Evolutionary conservation across 148 eudicot species (phyloP).

Genomic region (Amaranthus palmeri): DNA sequence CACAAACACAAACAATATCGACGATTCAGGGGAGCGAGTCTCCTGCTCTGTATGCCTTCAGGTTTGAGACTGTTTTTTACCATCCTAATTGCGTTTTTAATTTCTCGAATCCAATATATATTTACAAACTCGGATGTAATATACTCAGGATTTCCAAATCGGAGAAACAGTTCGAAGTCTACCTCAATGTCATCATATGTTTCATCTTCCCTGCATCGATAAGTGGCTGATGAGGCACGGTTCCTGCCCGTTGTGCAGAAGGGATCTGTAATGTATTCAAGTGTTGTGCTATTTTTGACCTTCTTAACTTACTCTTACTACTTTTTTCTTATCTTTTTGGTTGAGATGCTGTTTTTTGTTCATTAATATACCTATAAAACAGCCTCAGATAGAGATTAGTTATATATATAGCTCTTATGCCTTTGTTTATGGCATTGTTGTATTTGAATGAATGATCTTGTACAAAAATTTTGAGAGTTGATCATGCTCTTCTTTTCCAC

Average conservation of each 20-base stretch:
- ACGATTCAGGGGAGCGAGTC: conserved; percentile 74
- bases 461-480: conserved; percentile 24
- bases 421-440: conserved; percentile 15
- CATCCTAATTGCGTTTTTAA: not conserved
- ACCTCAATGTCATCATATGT: conserved; percentile 90
- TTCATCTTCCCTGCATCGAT: conserved; percentile 95
- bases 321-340: not conserved
- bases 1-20: conserved; percentile 51
- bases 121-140: not conserved
- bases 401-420: conserved; percentile 9
- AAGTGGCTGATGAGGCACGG: conserved; percentile 90
- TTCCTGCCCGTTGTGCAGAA: conserved; percentile 93
- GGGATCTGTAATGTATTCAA: conserved; percentile 55
- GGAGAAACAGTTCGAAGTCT: conserved; percentile 80
- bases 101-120: not conserved
- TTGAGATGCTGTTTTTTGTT: conserved; percentile 28
- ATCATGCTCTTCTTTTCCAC: conserved; percentile 10
- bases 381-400: conserved; percentile 30
- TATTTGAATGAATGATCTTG: conserved; percentile 24
- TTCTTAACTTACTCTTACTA: not conserved
- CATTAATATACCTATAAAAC: conserved; percentile 19
- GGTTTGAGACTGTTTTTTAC: conserved; percentile 31
- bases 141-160: conserved; percentile 77
- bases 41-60: conserved; percentile 97
- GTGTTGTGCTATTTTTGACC: conserved; percentile 42